Conservation (phyloP, 2,329 filamentous ascomycete genomes). For the Fusarium irregulare region DNA sequence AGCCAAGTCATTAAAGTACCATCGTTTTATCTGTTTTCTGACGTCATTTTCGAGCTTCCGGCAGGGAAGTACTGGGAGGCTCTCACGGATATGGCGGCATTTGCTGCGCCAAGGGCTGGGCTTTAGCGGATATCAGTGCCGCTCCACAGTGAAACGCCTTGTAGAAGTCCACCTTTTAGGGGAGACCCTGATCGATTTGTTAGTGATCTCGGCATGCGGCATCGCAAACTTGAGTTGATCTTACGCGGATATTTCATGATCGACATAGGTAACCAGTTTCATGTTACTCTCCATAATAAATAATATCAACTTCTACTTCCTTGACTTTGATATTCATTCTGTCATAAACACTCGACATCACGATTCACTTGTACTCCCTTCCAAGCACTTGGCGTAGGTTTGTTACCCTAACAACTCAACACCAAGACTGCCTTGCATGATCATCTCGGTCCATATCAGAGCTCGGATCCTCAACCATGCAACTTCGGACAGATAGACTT, state of each 20-base stretch:
- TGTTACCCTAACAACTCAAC: conserved; percentile 4
- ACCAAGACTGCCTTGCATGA: conserved; percentile 2
- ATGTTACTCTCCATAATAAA: background rate
- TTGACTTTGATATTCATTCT: background rate
- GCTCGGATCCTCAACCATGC: background rate
- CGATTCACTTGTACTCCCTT: background rate
- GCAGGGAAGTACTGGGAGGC: conserved; percentile 17
- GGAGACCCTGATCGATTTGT: conserved; percentile 28
- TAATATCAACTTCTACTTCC: background rate
- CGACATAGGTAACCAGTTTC: background rate
- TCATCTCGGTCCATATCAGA: background rate
- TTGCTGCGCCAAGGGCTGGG: conserved; percentile 36
- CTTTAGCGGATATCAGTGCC: conserved; percentile 32
- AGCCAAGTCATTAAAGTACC: conserved; percentile 22
- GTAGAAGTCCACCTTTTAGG: conserved; percentile 6
- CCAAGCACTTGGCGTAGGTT: conserved; percentile 4
- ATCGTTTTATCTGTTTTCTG: conserved; percentile 26
- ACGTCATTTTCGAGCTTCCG: conserved; percentile 36
- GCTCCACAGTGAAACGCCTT: conserved; percentile 18
- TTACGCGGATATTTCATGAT: background rate
- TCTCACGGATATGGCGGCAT: conserved; percentile 37
- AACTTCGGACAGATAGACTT: background rate
- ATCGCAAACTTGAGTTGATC: conserved; percentile 11
- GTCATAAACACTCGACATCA: background rate
- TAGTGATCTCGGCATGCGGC: conserved; percentile 36